Conservation (phyloP, 2,329 filamentous ascomycete species). For the Phoma herbarum region DNA sequence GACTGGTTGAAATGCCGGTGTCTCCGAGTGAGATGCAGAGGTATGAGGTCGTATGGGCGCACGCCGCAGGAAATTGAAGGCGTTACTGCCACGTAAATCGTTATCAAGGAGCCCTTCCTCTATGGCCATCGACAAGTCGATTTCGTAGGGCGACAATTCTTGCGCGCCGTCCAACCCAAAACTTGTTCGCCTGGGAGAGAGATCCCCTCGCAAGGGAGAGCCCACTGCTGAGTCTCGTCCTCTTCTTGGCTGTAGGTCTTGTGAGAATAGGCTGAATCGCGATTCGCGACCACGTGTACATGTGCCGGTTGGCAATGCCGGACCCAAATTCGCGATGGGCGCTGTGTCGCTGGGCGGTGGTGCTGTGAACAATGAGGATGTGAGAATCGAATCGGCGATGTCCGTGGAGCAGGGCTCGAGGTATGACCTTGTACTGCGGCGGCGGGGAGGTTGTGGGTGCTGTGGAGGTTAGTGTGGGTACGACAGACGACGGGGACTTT, state of each 20-base stretch:
- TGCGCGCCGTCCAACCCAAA: not conserved
- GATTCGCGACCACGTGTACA: constrained; percentile 2
- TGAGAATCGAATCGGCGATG: constrained; percentile 1
- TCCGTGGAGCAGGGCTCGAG: constrained; percentile 4
- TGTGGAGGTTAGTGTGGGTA: constrained; percentile 16
- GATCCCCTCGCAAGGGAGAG: constrained; percentile 16
- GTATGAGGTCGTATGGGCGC: not conserved
- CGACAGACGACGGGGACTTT: not conserved
- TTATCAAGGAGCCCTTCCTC: constrained; percentile 20
- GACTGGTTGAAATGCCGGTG: not conserved
- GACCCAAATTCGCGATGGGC: not conserved
- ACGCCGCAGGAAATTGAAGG: not conserved
- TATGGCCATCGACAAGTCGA: constrained; percentile 23
- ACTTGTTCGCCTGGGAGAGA: not conserved
- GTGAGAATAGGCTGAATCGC: constrained; percentile 7
- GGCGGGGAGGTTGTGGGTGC: constrained; percentile 11
- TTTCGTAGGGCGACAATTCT: constrained; percentile 7
- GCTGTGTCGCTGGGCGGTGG: not conserved
- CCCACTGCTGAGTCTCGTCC: constrained; percentile 16
- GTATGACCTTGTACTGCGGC: constrained; percentile 12
- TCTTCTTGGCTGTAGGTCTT: not conserved
- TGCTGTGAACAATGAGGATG: not conserved
- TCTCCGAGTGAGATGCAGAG: not conserved
- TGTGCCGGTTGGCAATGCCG: not conserved
- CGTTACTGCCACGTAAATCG: constrained; percentile 5